Evolutionary conservation across 257 asterid genomes (phyloP), one percentile per base, ranked within the genome.

Genomic region (Salvia splendens): DNA sequence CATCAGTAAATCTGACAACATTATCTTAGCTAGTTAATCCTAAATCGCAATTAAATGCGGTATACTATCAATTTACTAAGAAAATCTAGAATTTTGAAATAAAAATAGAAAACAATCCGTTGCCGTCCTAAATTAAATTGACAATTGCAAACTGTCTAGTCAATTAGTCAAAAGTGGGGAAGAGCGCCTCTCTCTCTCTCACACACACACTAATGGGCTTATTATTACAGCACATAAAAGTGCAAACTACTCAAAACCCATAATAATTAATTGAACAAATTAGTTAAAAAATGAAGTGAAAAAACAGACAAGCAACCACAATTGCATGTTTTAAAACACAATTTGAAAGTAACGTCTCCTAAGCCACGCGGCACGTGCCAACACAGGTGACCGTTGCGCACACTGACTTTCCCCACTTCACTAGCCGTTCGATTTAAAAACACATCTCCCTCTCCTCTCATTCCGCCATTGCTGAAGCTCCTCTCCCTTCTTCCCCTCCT

Each of bases 361-460:
- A 48, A 14, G 47, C 70, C 69, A 73, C 81, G 70, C 70, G 83
- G 72, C 83, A 71, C 78, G 81, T 83, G 84, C 75, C 51, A 68
- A 72, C 84, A 50, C 72, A 81, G 78, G 83, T 84, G 85, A 87
- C 94, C 95, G 95, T 90, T 90, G 86, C 51, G 59, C 32, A 40
- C 77, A 63, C 67, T 64, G 69, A 17, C 33, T 63, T 47, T 64
- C 61, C 80, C 65, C 65, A 42, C 74, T 75, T 79, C 78, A 84
- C 89, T 90, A 87, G 97, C 97, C 97, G 97, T 90, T 90, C 69
- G 71, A 80, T 87, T 90, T 84, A 11, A 81, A 53, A 2, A 68
- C 63, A 58, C 8, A 64, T 15, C 76, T 32, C 30, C 6, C 1
- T 17, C 6, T 15, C 88, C 86, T 55, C 50, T 17, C 70, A 28